Evolutionary conservation across 345 rosid genomes (phyloP).

Genomic region (Euphorbia tirucalli): DNA sequence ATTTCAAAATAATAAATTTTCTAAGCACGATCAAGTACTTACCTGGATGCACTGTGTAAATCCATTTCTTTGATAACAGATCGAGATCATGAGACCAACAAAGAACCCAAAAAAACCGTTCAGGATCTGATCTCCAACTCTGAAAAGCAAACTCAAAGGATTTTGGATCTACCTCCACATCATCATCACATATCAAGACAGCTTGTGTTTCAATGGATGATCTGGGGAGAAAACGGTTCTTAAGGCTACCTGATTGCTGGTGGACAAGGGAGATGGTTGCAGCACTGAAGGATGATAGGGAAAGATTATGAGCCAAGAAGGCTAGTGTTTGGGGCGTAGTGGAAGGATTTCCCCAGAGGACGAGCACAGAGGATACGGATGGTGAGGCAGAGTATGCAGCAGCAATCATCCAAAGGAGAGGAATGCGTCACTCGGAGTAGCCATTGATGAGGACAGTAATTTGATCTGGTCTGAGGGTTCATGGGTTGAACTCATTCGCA

Average conservation of each 20-base stretch:
- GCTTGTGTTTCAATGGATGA: constrained; percentile 44
- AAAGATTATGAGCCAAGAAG: constrained; percentile 43
- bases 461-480: constrained; percentile 53
- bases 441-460: constrained; percentile 73
- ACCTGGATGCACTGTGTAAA: constrained; percentile 69
- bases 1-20: constrained; percentile 63
- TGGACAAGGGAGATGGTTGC: constrained; percentile 54
- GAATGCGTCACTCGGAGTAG: constrained; percentile 59
- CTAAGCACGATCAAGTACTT: constrained; percentile 64
- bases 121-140: constrained; percentile 51
- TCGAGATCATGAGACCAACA: constrained; percentile 57
- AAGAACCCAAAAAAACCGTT: constrained; percentile 55
- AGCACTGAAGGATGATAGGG: constrained; percentile 40
- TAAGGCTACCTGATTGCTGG: constrained; percentile 61
- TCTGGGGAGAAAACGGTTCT: constrained; percentile 59
- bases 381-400: constrained; percentile 51
- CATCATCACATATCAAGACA: constrained; percentile 64
- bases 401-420: constrained; percentile 58
- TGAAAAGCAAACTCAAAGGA: constrained; percentile 55
- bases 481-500: constrained; percentile 27
- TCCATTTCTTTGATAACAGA: constrained; percentile 50
- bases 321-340: constrained; percentile 41
- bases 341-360: constrained; percentile 72
- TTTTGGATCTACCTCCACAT: constrained; percentile 50
- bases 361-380: constrained; percentile 45